Evolutionary conservation across 73 alveolate genomes (phyloP), one percentile per base, ranked within the genome.

Genomic region (Paraurostyla sp.): DNA sequence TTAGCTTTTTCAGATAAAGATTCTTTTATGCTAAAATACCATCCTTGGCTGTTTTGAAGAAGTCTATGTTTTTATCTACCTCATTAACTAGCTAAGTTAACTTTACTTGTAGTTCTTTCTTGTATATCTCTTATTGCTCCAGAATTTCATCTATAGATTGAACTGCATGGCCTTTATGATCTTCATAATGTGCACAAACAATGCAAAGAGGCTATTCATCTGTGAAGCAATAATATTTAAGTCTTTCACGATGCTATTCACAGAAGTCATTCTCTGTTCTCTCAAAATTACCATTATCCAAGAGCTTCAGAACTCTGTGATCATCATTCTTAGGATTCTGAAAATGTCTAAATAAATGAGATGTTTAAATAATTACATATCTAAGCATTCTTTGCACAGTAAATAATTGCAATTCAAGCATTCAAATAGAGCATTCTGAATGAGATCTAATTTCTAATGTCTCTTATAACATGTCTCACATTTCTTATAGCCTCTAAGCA

Each of bases 321-420:
- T 71, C 41, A 65, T 88, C 90, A 71, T 80, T 63, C 83, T 92
- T 54, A 20, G 94, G 95, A 40, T 59, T 52, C 20, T 57, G 16
- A 42, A 60, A 83, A 49, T 92, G 97, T 45, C 86, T 73, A 73
- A 15, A 73, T 7, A 73, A 73, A 73, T n/a, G 30, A 38, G 3
- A 13, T 73, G 3, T 23, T 49, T 16, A 23, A n/a, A 73, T 45
- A 46, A 51, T 27, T 73, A 73, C 86, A 62, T 82, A 22, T 51
- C 76, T 43, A 88, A 63, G 63, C 97, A 92, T 25, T 87, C 80
- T 49, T 49, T 23, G 73, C 97, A 92, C 40, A 92, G 84, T 23
- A 92, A n/a, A 30, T 65, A 58, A 56, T 88, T 88, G 54, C 97
- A 92, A 52, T 80, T 87, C 54, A 88, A 54, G 60, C 97, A 92